Base-by-base conservation (phyloP, 1,139 yeast species). In the Zygoascus sp. region DNA sequence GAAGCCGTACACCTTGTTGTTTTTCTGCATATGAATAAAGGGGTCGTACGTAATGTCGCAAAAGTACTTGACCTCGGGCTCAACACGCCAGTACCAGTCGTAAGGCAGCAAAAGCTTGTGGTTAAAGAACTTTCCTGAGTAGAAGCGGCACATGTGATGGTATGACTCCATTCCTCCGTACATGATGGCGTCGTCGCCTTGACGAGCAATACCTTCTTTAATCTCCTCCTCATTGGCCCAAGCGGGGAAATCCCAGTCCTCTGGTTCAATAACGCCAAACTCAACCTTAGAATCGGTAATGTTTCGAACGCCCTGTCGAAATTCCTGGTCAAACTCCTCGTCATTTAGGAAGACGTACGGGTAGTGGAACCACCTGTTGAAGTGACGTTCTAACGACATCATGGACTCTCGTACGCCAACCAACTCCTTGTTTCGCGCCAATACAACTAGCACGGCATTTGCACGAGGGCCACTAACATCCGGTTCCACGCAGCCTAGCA, bases 71-170 rank as follows among this genome's bases (percentile, higher is more conserved):
- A 90, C 92, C 54, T 84, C 83, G 1, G 97, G 97, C 64, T 90
- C 97, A 8, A 90, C 88, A 46, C 97, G 73, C 96, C 97, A 89
- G 67, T 88, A 89, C 94, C 95, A 89, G 51, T 87, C 88, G 51
- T 79, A 74, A 48, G 78, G 47, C 63, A 71, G 57, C 42, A 90
- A 80, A 52, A 84, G 63, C 2, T 83, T 83, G 63, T 68, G 95
- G 53, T 80, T 76, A 68, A 79, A 86, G 61, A 89, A 89, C 52
- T 75, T 73, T 1, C 95, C 95, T 0, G 90, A 77, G 61, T 85
- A 83, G 62, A 81, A 85, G 5, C 94, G 75, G 58, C 83, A 78
- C 83, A 78, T 79, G 57, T 76, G 75, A 55, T 78, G 81, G 62
- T 90, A 90, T 6, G 90, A 78, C 43, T 76, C 81, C 70, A 81